Conservation (phyloP, 2,329 filamentous ascomycete species). For the Venturia asperata region DNA sequence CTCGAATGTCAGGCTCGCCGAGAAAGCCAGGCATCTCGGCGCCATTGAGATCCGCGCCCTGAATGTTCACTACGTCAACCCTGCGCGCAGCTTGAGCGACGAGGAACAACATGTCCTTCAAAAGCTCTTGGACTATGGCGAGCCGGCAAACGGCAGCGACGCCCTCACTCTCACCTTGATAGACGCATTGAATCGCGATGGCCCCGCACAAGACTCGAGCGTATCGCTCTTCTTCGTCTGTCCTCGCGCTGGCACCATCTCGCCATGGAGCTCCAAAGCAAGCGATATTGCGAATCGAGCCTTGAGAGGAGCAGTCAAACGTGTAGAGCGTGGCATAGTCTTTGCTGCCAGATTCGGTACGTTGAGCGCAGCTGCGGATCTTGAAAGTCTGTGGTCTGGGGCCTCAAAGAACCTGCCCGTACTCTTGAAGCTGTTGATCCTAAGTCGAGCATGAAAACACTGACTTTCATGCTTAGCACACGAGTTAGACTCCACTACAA, state of each 20-base stretch:
- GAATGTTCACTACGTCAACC: conserved; percentile 46
- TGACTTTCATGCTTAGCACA: neutral
- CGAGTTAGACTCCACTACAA: neutral
- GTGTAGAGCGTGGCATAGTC: conserved; percentile 80
- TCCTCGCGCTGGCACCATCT: conserved; percentile 74
- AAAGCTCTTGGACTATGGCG: conserved; percentile 55
- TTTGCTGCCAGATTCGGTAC: conserved; percentile 48
- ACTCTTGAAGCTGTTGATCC: neutral
- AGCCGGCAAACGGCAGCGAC: conserved; percentile 41
- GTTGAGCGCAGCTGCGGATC: neutral
- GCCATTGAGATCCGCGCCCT: conserved; percentile 43
- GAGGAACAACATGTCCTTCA: conserved; percentile 47
- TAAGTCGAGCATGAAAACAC: neutral
- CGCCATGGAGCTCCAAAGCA: conserved; percentile 95
- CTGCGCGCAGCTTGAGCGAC: conserved; percentile 32
- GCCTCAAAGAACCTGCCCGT: conserved; percentile 34
- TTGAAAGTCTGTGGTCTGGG: conserved; percentile 44
- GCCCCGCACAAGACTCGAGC: conserved; percentile 44
- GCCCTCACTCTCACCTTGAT: conserved; percentile 39
- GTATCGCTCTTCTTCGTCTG: conserved; percentile 62
- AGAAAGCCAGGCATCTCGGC: conserved; percentile 40
- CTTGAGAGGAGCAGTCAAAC: conserved; percentile 60
- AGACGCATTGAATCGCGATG: conserved; percentile 43
- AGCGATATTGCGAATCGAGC: conserved; percentile 90
- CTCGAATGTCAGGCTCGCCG: conserved; percentile 43